Percentiles rank a stretch among this genome's conserved stretches.
phyloP scores from a whole-genome alignment of 1,284 basidiomycete species.

The Puccinia coronata region DNA sequence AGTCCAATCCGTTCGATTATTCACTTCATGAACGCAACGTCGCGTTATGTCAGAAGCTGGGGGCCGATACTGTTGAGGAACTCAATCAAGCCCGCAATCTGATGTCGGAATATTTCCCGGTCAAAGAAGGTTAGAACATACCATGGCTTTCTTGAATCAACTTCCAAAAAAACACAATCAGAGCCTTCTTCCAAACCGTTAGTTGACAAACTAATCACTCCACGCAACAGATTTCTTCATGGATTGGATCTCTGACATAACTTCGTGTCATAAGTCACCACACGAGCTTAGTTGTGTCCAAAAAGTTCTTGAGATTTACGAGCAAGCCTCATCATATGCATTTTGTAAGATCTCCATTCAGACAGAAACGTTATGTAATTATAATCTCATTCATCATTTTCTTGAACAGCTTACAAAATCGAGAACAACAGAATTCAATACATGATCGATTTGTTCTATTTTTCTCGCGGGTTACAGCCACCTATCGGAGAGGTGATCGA shows the following conservation, averaged over 20 bases:
- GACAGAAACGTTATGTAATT: background rate
- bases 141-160: background rate
- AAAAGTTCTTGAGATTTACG: slow-evolving; percentile 40
- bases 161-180: background rate
- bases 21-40: slow-evolving; percentile 44
- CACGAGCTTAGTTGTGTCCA: slow-evolving; percentile 26
- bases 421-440: slow-evolving; percentile 33
- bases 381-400: background rate
- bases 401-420: slow-evolving; percentile 31
- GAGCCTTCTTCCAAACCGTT: background rate
- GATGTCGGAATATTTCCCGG: slow-evolving; percentile 48
- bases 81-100: slow-evolving; percentile 41
- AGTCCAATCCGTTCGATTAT: slow-evolving; percentile 48
- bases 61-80: slow-evolving; percentile 40
- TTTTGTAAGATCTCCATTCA: slow-evolving; percentile 41
- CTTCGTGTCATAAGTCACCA: slow-evolving; percentile 17
- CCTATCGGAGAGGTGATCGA: slow-evolving; percentile 28
- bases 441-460: slow-evolving; percentile 35
- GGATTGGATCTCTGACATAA: slow-evolving; percentile 38
- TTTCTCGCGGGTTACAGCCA: slow-evolving; percentile 22
- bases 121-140: slow-evolving; percentile 39
- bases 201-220: slow-evolving; percentile 3
- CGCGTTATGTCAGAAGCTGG: slow-evolving; percentile 36
- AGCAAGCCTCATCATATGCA: slow-evolving; percentile 46
- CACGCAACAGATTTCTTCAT: slow-evolving; percentile 31